phyloP scores from a whole-genome alignment of 2,329 filamentous ascomycete genomes.

The Trichoderma sp. region DNA sequence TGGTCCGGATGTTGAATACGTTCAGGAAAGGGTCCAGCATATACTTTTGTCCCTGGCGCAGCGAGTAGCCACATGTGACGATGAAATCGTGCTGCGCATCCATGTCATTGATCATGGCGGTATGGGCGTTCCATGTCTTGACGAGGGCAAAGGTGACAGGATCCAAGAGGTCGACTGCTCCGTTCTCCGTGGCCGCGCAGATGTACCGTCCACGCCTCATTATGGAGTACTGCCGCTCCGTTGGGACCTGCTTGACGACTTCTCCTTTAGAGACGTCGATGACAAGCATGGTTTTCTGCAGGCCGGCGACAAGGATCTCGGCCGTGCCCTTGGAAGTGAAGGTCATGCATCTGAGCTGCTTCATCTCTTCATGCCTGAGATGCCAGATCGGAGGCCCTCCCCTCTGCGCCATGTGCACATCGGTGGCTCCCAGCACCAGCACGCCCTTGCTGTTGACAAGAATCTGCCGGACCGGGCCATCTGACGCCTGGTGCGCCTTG shows the following conservation, averaged over 20 bases:
- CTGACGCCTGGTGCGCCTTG: constrained; percentile 70
- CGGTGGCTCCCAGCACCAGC: constrained; percentile 77
- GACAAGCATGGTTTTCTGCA: constrained; percentile 83
- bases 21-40: constrained; percentile 93
- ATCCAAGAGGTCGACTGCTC: constrained; percentile 84
- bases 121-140: constrained; percentile 89
- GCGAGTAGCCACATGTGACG: constrained; percentile 91
- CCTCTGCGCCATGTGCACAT: constrained; percentile 85
- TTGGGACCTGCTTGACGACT: constrained; percentile 69
- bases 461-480: constrained; percentile 83
- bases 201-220: constrained; percentile 92
- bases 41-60: constrained; percentile 70
- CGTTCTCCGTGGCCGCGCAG: constrained; percentile 83
- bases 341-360: constrained; percentile 89
- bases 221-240: constrained; percentile 78
- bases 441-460: constrained; percentile 90
- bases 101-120: constrained; percentile 90
- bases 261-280: constrained; percentile 71
- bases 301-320: constrained; percentile 84
- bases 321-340: constrained; percentile 84
- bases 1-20: constrained; percentile 91
- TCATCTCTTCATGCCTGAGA: constrained; percentile 75
- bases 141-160: constrained; percentile 74
- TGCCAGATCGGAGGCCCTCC: constrained; percentile 88
- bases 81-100: constrained; percentile 94